Conservation (phyloP, 140 eudicot species). For the Stevia rebaudiana region DNA sequence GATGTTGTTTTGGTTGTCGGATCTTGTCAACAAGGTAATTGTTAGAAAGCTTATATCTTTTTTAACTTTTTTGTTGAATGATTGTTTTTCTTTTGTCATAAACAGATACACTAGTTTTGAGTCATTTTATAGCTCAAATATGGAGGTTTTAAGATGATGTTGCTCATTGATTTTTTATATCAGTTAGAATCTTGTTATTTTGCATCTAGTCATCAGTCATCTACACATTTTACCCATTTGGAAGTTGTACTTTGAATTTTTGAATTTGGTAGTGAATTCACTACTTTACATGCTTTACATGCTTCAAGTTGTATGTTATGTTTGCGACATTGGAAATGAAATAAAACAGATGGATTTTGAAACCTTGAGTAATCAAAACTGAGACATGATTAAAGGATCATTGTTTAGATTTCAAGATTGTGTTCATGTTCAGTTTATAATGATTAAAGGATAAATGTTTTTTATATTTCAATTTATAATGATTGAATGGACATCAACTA, state of each 20-base stretch:
- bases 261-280: too few relatives aligned
- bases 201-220: too few relatives aligned
- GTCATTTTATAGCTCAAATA: constrained; percentile 25
- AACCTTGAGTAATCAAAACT: too few relatives aligned
- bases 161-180: constrained; percentile 14
- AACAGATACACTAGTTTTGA: constrained; percentile 19
- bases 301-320: neutral
- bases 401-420: too few relatives aligned
- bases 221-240: neutral
- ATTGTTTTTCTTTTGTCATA: constrained; percentile 18
- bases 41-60: constrained; percentile 15
- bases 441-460: too few relatives aligned
- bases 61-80: constrained; percentile 15
- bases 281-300: too few relatives aligned
- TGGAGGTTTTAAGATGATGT: constrained; percentile 17
- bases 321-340: neutral
- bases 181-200: constrained; percentile 19
- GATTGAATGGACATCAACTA: too few relatives aligned
- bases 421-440: too few relatives aligned
- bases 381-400: too few relatives aligned
- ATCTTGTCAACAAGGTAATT: constrained; percentile 20
- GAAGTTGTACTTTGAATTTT: neutral
- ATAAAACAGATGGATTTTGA: too few relatives aligned
- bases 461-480: too few relatives aligned
- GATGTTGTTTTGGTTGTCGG: constrained; percentile 1